Evolutionary conservation across 176 grass and related monocot genomes (phyloP), one percentile per base, ranked within the genome.

Genomic region (Avena atlantica): DNA sequence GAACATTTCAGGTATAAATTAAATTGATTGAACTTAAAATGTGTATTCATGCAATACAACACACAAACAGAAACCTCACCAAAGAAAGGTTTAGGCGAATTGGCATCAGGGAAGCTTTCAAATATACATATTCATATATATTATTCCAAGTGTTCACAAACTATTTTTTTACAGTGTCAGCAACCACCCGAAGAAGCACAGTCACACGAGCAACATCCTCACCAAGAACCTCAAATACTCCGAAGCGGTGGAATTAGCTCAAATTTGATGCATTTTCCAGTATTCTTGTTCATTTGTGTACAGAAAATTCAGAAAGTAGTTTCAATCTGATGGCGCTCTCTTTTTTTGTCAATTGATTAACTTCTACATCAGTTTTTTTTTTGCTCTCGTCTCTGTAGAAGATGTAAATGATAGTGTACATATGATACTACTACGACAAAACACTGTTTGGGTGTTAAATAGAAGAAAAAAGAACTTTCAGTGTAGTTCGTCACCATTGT

Each of bases 191-290:
- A 65, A 88, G 80, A 86, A 58, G 8, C 23, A 62, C 61, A 80
- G 14, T 80, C 2, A 67, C 78, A 49, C 90, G 86, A 78, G 83
- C 66, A 82, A 74, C 45, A 82, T 79, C 91, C 78, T 82, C 89
- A 71, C 76, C 89, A 70, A 87, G 89, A 86, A 91, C 65, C 14
- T 55, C 70, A 3, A 82, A 1, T 78, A 74, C 73, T 67, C 40
- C 79, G 1, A 93, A 89, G 24, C 21, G 86, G 81, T 91, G 91
- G 91, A 87, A 62, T 87, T 91, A 93, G 72, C 34, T 65, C 73
- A 86, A 77, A 42, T 36, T 88, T 64, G 37, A 40, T 20, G 65
- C 66, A 58, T 14, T 71, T 44, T 83, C 16, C n/a, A 25, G 51
- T 44, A 76, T 55, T 89, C 68, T 11, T 85, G 47, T 77, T 61